These are phyloP conservation scores for Stagonosporopsis chrysanthemi DNA, from an alignment of 2,329 filamentous ascomycete species.

Conservation along the genomic window DNA sequence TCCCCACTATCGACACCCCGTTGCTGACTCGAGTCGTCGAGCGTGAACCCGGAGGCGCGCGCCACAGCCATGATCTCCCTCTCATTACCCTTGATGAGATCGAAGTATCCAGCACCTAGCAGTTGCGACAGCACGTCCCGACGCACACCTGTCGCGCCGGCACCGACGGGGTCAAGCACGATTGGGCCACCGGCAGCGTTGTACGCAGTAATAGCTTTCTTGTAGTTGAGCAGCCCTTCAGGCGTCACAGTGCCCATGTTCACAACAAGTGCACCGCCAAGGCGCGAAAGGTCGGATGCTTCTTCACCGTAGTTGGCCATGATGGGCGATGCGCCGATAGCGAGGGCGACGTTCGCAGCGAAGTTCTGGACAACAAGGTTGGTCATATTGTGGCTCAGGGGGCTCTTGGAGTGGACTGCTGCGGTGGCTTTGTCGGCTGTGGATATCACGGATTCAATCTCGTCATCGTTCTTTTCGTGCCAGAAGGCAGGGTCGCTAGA, in stretches of 20 bases:
- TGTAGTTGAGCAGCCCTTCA: constrained; percentile 74
- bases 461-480: constrained; percentile 27
- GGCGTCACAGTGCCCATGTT: constrained; percentile 94
- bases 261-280: constrained; percentile 81
- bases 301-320: constrained; percentile 91
- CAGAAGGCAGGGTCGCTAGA: constrained; percentile 26
- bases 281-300: constrained; percentile 77
- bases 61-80: constrained; percentile 80
- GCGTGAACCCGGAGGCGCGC: constrained; percentile 56
- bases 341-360: constrained; percentile 86
- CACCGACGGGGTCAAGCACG: constrained; percentile 89
- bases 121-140: constrained; percentile 74
- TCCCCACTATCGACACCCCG: constrained; percentile 82
- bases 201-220: constrained; percentile 79
- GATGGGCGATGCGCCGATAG: constrained; percentile 86
- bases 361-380: constrained; percentile 96
- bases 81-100: constrained; percentile 94
- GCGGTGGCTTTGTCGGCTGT: constrained; percentile 58
- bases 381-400: constrained; percentile 95
- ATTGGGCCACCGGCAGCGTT: constrained; percentile 78
- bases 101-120: constrained; percentile 76
- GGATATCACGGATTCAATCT: constrained; percentile 21
- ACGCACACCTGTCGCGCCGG: constrained; percentile 79
- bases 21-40: constrained; percentile 62
- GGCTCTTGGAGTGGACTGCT: constrained; percentile 68